Evolutionary conservation across 805 yeast species (phyloP).

Genomic region (Metschnikowia koreensis): DNA sequence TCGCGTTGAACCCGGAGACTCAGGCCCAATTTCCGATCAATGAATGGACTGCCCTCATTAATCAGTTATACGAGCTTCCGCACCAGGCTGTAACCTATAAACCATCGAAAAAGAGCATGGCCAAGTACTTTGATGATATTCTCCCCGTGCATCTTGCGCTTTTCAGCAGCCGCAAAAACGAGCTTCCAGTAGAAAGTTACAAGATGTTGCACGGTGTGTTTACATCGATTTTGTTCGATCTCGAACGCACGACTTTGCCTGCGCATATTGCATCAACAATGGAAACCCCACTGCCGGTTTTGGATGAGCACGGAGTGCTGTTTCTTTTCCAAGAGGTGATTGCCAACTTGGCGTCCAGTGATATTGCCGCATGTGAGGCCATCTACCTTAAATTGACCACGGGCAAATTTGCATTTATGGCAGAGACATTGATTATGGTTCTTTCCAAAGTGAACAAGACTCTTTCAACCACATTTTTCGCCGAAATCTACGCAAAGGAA

Average conservation of each 20-base stretch:
- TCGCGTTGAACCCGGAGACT: neutral
- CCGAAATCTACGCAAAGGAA: constrained; percentile 35
- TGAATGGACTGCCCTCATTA: constrained; percentile 27
- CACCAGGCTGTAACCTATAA: constrained; percentile 21
- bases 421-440: constrained; percentile 45
- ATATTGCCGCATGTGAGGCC: constrained; percentile 45
- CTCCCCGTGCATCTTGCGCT: constrained; percentile 17
- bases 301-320: constrained; percentile 6
- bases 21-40: constrained; percentile 1
- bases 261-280: constrained; percentile 3
- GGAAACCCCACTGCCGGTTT: neutral
- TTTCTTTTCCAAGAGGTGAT: constrained; percentile 28
- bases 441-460: constrained; percentile 52
- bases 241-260: constrained; percentile 4
- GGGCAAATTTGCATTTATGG: constrained; percentile 32
- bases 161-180: neutral
- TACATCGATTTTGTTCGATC: constrained; percentile 6
- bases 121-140: constrained; percentile 27
- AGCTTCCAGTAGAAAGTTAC: constrained; percentile 1
- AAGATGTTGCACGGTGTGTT: constrained; percentile 7
- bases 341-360: constrained; percentile 28
- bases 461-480: constrained; percentile 51
- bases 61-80: constrained; percentile 25
- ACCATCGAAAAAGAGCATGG: constrained; percentile 30
- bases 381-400: constrained; percentile 43